Base-by-base conservation (phyloP, 805 yeast genomes). In the Saccharomycopsis fibuligera region DNA sequence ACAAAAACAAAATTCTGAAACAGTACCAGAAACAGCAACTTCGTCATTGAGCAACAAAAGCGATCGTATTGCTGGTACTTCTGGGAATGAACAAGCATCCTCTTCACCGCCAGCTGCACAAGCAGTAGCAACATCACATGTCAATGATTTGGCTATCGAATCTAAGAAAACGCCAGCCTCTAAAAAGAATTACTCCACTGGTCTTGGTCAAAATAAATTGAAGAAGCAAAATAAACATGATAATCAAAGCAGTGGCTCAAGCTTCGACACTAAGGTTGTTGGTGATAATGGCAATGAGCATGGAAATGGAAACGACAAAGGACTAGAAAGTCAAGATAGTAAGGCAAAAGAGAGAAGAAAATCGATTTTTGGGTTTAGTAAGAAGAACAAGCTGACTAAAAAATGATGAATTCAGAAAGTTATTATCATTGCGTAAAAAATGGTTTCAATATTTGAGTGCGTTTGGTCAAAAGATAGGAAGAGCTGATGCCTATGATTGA, bases 341-440 rank as follows among this genome's bases (percentile, higher is more conserved):
- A 17, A 24, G n/a, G 25, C 40, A 10, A 16, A 22, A 14, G 30
- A 23, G 23, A 45, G 47, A 41, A 24, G 53, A 30, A 50, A 45
- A 33, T 46, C 50, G n/a, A 46, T 50, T 22, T 50, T 50, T 41
- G 53, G 53, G 9, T 46, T 46, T 37, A 42, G 37, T 17, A 50
- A 50, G 21, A 45, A 35, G 27, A 6, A 12, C 14, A 33, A 33
- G 17, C 6, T 6, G 19, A 33, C 9, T 6, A 33, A 33, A 33
- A 10, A 33, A 27, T 8, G 31, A 8, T 12, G 31, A 27, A 12
- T 12, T 27, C 12, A 12, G 31, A n/a, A n/a, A n/a, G n/a, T n/a
- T n/a, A n/a, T n/a, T n/a, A n/a, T n/a, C n/a, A n/a, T n/a, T n/a
- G n/a, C n/a, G n/a, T n/a, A n/a, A n/a, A n/a, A n/a, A n/a, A n/a